A percentile compares a stretch with the other conserved stretches of the same genome.
phyloP scores from a whole-genome alignment of 805 yeast species.

The Zygosaccharomyces kombuchaensis region DNA sequence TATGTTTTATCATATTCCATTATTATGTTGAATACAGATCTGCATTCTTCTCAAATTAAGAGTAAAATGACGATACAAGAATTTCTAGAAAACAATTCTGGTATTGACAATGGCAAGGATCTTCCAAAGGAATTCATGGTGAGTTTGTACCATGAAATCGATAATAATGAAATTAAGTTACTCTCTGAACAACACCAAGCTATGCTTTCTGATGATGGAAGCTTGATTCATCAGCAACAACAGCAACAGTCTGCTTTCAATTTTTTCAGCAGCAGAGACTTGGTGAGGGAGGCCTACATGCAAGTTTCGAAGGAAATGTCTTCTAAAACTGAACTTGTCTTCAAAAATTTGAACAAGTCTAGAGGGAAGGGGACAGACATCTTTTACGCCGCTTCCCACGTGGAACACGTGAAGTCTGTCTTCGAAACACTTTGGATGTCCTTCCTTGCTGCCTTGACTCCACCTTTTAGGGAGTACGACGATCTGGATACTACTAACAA shows the following conservation, averaged over 20 bases:
- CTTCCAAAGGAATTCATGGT: slow-evolving; percentile 69
- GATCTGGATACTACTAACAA: slow-evolving; percentile 62
- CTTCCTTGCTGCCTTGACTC: slow-evolving; percentile 86
- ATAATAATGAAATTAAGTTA: slow-evolving; percentile 77
- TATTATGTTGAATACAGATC: slow-evolving; percentile 90
- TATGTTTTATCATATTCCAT: slow-evolving; percentile 90
- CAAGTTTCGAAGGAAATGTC: slow-evolving; percentile 93
- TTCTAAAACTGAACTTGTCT: slow-evolving; percentile 78
- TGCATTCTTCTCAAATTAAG: slow-evolving; percentile 83
- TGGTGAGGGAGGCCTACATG: slow-evolving; percentile 76
- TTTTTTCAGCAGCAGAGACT: slow-evolving; percentile 67
- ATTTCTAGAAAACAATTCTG: slow-evolving; percentile 80
- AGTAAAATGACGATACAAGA: slow-evolving; percentile 84
- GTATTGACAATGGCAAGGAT: slow-evolving; percentile 88
- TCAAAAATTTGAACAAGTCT: slow-evolving; percentile 56
- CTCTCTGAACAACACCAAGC: slow-evolving; percentile 94
- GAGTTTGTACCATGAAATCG: slow-evolving; percentile 73
- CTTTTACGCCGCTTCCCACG: slow-evolving; percentile 78
- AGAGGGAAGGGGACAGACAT: slow-evolving; percentile 43
- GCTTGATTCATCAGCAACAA: slow-evolving; percentile 34
- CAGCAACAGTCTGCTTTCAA: slow-evolving; percentile 43
- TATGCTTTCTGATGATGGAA: slow-evolving; percentile 59
- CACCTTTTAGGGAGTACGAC: slow-evolving; percentile 86
- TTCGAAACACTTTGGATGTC: slow-evolving; percentile 98
- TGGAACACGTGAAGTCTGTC: slow-evolving; percentile 87